phyloP scores from a whole-genome alignment of 2,329 filamentous ascomycete species.

The Penicillium sp. region DNA sequence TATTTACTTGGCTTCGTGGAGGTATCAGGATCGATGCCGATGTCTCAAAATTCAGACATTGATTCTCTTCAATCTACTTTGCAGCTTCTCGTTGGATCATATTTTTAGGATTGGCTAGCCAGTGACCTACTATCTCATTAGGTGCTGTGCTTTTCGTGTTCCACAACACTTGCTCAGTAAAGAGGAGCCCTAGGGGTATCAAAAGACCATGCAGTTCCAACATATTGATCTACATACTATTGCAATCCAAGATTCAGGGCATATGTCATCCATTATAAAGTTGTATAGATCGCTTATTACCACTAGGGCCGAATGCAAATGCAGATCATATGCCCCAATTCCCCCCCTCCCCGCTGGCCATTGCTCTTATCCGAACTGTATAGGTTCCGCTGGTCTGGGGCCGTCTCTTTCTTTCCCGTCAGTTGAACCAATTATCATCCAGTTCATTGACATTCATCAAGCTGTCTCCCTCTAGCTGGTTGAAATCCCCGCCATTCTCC shows the following conservation, averaged over 20 bases:
- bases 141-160: neutral
- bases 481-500: slow-evolving; percentile 33
- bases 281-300: neutral
- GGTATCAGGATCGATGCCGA: neutral
- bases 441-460: slow-evolving; percentile 43
- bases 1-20: neutral
- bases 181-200: neutral
- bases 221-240: neutral
- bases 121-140: neutral
- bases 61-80: neutral
- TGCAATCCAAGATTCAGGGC: neutral
- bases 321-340: slow-evolving; percentile 13
- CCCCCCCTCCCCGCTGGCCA: neutral
- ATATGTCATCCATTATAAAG: neutral
- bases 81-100: neutral
- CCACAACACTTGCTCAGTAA: neutral
- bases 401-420: slow-evolving; percentile 7
- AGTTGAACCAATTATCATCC: slow-evolving; percentile 44
- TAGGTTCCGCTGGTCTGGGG: neutral
- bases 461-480: slow-evolving; percentile 37
- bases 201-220: neutral
- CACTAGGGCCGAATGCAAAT: slow-evolving; percentile 14
- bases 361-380: neutral
- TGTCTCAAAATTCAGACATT: neutral
- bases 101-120: neutral